Evolutionary conservation across 73 alveolate genomes (phyloP).

Genomic region (Paramecium sonneborni): DNA sequence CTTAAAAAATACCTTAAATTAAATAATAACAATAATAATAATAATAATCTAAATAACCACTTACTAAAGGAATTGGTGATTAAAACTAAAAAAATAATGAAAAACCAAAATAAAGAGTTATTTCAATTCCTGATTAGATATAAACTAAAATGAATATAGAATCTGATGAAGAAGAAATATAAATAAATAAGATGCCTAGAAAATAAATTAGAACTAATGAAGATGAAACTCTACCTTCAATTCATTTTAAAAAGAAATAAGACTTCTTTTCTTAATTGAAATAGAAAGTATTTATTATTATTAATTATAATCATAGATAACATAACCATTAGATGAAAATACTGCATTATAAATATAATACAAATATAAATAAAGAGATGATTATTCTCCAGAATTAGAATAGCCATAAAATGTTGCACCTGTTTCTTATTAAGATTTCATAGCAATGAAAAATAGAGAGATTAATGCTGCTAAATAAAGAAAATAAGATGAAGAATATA

Average conservation of each 20-base stretch:
- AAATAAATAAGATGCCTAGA: not conserved
- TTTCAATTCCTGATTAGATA: not conserved
- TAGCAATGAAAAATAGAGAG: constrained; percentile 22
- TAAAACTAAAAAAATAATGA: not conserved
- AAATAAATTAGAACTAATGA: not conserved
- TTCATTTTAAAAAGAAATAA: not conserved
- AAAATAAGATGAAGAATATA: constrained; percentile 18
- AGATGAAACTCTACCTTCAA: not conserved
- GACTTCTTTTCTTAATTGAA: not conserved
- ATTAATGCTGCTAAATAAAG: not conserved
- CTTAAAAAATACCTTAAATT: no score
- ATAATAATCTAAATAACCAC: not conserved
- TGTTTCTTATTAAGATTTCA: constrained; percentile 12
- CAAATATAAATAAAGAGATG: not conserved
- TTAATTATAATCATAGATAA: not conserved
- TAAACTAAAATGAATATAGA: constrained; percentile 28
- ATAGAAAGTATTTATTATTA: not conserved
- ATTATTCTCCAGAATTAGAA: not conserved
- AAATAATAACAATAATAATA: not conserved
- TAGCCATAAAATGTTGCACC: not conserved
- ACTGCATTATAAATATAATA: not conserved
- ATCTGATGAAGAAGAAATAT: not conserved
- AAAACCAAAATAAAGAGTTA: not conserved
- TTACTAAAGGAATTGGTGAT: not conserved
- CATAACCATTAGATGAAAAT: not conserved